Percentiles rank a stretch among this genome's conserved stretches.
Evolutionary conservation across 2,329 filamentous ascomycete species (phyloP).

Genomic region (Ophiostoma angusticollis): DNA sequence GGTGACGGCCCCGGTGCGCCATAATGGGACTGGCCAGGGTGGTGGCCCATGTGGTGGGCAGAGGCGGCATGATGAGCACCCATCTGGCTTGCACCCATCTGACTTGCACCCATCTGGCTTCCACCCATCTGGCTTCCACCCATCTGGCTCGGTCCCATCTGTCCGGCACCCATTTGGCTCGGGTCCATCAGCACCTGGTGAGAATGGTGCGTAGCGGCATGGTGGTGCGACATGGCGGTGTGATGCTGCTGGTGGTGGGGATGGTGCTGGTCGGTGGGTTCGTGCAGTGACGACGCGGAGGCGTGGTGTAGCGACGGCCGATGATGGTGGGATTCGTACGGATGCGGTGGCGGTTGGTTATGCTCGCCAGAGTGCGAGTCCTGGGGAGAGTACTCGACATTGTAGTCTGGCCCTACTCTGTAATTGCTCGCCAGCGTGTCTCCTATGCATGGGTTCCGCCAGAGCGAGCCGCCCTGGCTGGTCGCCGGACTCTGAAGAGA

Average conservation of each 20-base stretch:
- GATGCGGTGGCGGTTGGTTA: constrained; percentile 35
- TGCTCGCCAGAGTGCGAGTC: constrained; percentile 52
- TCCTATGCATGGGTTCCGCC: constrained; percentile 61
- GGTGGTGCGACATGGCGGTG: constrained; percentile 30
- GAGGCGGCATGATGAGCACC: constrained; percentile 29
- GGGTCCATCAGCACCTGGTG: constrained; percentile 45
- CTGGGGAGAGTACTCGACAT: constrained; percentile 62
- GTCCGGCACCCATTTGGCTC: constrained; percentile 40
- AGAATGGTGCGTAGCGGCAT: constrained; percentile 33
- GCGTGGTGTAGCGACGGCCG: constrained; percentile 32
- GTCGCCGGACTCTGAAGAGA: constrained; percentile 50
- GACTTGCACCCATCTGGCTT: too few relatives aligned
- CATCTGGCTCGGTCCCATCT: too few relatives aligned
- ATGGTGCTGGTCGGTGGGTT: constrained; percentile 28
- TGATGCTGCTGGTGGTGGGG: constrained; percentile 34
- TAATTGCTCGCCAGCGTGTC: constrained; percentile 64
- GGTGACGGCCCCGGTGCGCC: constrained; percentile 32
- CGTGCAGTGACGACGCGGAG: constrained; percentile 33
- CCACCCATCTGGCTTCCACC: too few relatives aligned
- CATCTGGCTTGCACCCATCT: constrained; percentile 43
- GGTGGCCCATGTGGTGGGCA: constrained; percentile 31
- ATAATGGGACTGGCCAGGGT: constrained; percentile 42
- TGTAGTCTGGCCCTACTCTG: constrained; percentile 55
- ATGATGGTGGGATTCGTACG: constrained; percentile 37
- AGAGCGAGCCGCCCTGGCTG: constrained; percentile 66